Evolutionary conservation across 2,329 filamentous ascomycete genomes (phyloP).

Genomic region (Colletotrichum neosansevieriae): DNA sequence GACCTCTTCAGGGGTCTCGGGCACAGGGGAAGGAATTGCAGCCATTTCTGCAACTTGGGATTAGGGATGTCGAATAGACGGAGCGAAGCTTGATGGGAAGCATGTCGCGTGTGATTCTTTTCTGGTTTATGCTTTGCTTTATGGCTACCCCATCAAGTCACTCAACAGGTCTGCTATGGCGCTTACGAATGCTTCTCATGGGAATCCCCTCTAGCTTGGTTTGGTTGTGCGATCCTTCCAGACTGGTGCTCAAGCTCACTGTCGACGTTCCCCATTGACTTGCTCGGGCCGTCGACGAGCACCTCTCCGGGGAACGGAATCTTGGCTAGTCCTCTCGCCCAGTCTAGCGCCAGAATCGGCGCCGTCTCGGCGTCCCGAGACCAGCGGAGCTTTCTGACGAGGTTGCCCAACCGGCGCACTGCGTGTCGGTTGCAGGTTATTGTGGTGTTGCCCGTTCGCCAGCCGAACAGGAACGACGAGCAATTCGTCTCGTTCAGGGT

Average conservation of each 20-base stretch:
- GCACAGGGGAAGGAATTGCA: not conserved
- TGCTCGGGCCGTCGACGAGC: slow-evolving; percentile 17
- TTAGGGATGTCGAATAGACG: no score
- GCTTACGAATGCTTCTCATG: not conserved
- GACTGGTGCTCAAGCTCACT: not conserved
- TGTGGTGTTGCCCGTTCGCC: slow-evolving; percentile 50
- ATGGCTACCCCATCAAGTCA: not conserved
- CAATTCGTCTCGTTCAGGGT: slow-evolving; percentile 52
- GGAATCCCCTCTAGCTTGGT: not conserved
- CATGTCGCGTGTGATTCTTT: no score
- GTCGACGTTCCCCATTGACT: not conserved
- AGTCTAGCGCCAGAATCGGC: slow-evolving; percentile 28
- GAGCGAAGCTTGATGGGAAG: no score
- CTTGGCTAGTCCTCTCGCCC: slow-evolving; percentile 33
- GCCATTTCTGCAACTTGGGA: not conserved
- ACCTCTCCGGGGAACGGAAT: slow-evolving; percentile 29
- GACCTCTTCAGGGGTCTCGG: not conserved
- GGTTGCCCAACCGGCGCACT: slow-evolving; percentile 1
- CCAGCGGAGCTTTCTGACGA: slow-evolving; percentile 34
- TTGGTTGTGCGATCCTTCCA: not conserved
- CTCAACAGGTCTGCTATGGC: not conserved
- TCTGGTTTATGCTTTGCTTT: not conserved
- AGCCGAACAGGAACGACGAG: slow-evolving; percentile 55
- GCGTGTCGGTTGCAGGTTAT: slow-evolving; percentile 52
- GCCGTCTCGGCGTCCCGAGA: slow-evolving; percentile 25